A percentile compares a stretch with the other conserved stretches of the same genome.
Evolutionary conservation across 345 rosid species (phyloP).

Genomic region (Pugionium cornutum): DNA sequence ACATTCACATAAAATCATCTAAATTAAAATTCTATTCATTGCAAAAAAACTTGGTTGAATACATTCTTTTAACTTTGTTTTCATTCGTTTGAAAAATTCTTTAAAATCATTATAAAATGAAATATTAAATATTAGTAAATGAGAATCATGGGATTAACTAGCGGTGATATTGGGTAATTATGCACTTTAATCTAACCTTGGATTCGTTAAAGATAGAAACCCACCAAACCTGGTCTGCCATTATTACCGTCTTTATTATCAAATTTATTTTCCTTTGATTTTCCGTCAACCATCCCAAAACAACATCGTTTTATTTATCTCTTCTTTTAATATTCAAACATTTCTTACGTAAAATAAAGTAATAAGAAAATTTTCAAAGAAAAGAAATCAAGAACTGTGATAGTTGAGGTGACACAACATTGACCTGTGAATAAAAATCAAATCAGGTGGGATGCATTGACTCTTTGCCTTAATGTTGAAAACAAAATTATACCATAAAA

Average conservation of each 20-base stretch:
- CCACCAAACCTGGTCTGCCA: constrained; percentile 40
- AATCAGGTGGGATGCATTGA: constrained; percentile 41
- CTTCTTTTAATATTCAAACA: neutral
- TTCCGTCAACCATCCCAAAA: constrained; percentile 26
- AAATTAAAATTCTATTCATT: too few relatives aligned
- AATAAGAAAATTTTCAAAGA: neutral
- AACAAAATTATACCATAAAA: constrained; percentile 43
- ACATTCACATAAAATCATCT: too few relatives aligned
- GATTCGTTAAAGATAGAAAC: constrained; percentile 41
- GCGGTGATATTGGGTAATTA: constrained; percentile 20
- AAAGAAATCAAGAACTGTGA: constrained; percentile 28
- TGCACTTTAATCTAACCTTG: constrained; percentile 27
- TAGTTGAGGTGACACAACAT: constrained; percentile 40
- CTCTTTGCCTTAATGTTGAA: constrained; percentile 44
- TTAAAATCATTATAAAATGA: too few relatives aligned
- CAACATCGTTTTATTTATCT: constrained; percentile 3
- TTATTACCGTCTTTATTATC: constrained; percentile 37
- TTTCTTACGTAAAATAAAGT: constrained; percentile 10
- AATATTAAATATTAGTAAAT: neutral
- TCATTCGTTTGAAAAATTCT: too few relatives aligned
- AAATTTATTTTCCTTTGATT: neutral
- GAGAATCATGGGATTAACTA: neutral
- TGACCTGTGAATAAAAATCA: constrained; percentile 37
- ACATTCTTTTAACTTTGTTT: too few relatives aligned
- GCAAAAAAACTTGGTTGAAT: too few relatives aligned